phyloP scores from a whole-genome alignment of 345 rosid genomes.

The Ceriops tagal region DNA sequence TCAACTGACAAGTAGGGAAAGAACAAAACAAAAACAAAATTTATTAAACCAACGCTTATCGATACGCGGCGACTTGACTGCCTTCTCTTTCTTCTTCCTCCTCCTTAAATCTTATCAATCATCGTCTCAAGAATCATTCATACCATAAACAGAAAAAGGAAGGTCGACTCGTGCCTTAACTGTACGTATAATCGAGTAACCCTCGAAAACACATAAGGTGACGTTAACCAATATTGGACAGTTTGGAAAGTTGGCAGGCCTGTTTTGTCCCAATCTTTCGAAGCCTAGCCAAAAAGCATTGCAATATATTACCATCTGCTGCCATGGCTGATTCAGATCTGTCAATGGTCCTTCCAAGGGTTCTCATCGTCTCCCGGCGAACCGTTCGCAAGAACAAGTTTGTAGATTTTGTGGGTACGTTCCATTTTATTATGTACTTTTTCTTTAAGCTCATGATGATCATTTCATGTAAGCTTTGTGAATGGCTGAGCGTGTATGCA shows the following conservation, averaged over 20 bases:
- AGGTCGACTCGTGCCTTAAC: not conserved
- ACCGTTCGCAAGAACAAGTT: constrained; percentile 81
- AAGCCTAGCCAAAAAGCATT: not conserved
- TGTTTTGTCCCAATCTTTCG: not conserved
- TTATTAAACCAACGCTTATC: not conserved
- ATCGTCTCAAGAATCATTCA: not conserved
- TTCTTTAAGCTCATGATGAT: not conserved
- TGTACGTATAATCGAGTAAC: not conserved
- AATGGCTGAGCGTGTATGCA: too few relatives aligned
- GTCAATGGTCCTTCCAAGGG: constrained; percentile 70
- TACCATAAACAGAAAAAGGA: not conserved
- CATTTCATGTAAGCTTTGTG: not conserved
- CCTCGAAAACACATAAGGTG: not conserved
- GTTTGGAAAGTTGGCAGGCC: not conserved
- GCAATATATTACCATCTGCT: not conserved
- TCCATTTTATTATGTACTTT: not conserved
- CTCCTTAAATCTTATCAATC: not conserved
- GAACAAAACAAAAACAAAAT: not conserved
- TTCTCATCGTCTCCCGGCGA: constrained; percentile 80
- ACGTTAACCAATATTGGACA: not conserved
- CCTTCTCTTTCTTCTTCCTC: not conserved
- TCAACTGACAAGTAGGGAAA: not conserved
- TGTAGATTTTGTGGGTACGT: constrained; percentile 80
- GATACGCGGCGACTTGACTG: constrained; percentile 6
- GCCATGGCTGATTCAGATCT: constrained; percentile 40